These are phyloP conservation scores for Collybiopsis confluens DNA, from an alignment of 768 basidiomycete species.

Conservation along the genomic window DNA sequence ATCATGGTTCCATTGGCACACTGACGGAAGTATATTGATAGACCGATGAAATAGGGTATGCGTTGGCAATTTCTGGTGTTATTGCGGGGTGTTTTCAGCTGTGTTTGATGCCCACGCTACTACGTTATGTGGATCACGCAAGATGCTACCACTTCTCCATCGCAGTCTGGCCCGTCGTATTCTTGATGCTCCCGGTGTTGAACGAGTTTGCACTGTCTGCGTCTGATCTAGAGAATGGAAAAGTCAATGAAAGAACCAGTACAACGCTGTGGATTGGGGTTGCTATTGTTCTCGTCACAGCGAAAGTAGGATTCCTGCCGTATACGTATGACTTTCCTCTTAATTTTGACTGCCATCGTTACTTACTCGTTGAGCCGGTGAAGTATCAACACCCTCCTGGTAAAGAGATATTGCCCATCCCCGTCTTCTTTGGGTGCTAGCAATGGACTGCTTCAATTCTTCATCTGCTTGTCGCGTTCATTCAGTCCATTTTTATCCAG, in stretches of 20 bases:
- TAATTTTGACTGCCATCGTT: not conserved
- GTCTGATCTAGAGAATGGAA: slow-evolving; percentile 7
- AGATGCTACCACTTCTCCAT: slow-evolving; percentile 52
- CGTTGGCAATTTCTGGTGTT: slow-evolving; percentile 45
- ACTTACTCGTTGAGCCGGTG: not conserved
- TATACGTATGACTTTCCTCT: slow-evolving; percentile 41
- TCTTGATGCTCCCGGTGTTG: slow-evolving; percentile 42
- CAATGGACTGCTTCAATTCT: slow-evolving; percentile 54
- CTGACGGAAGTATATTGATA: slow-evolving; percentile 11
- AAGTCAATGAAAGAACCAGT: slow-evolving; percentile 15
- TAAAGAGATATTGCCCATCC: slow-evolving; percentile 44
- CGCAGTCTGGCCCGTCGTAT: slow-evolving; percentile 49
- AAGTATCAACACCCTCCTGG: slow-evolving; percentile 50
- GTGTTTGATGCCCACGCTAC: slow-evolving; percentile 48
- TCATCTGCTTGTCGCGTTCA: slow-evolving; percentile 54
- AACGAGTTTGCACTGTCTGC: slow-evolving; percentile 37
- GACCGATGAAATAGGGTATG: slow-evolving; percentile 45
- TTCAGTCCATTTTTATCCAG: slow-evolving; percentile 53
- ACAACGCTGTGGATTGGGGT: slow-evolving; percentile 48
- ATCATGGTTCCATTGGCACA: not conserved
- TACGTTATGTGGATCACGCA: slow-evolving; percentile 44
- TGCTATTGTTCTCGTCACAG: slow-evolving; percentile 31
- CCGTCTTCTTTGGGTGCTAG: slow-evolving; percentile 48
- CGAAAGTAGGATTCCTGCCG: slow-evolving; percentile 39
- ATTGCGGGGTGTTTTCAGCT: slow-evolving; percentile 46